phyloP scores from a whole-genome alignment of 2,329 filamentous ascomycete genomes.

The Aspergillus sp. region DNA sequence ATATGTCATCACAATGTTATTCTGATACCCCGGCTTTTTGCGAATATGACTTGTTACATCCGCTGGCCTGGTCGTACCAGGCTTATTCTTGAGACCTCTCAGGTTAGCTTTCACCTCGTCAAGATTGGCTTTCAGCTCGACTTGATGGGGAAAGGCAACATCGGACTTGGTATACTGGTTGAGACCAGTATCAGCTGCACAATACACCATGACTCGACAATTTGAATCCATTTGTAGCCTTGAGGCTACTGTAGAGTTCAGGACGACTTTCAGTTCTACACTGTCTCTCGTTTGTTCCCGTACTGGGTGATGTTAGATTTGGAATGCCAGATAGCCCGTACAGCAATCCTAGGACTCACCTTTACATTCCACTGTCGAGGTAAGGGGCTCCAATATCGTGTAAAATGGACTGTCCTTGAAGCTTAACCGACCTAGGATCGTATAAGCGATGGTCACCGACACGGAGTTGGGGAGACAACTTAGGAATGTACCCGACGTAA shows the following conservation, averaged over 20 bases:
- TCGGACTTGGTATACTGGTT: constrained; percentile 57
- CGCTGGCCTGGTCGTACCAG: constrained; percentile 85
- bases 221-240: constrained; percentile 55
- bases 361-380: constrained; percentile 62
- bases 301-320: constrained; percentile 36
- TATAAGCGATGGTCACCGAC: constrained; percentile 11
- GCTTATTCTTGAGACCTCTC: constrained; percentile 90
- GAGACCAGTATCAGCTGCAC: constrained; percentile 56
- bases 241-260: constrained; percentile 48
- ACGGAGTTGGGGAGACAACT: constrained; percentile 1
- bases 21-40: constrained; percentile 60
- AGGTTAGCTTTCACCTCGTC: constrained; percentile 89
- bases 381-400: constrained; percentile 58
- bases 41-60: constrained; percentile 77
- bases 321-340: constrained; percentile 11
- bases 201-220: constrained; percentile 75
- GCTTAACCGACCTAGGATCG: constrained; percentile 41
- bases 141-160: constrained; percentile 83
- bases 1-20: constrained; percentile 80
- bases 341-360: constrained; percentile 46
- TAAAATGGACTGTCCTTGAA: constrained; percentile 86
- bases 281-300: constrained; percentile 55
- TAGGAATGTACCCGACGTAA: constrained; percentile 20
- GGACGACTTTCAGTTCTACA: constrained; percentile 52
- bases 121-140: constrained; percentile 84